Conservation (phyloP, 1,284 basidiomycete species). For the Pholiota adiposa region DNA sequence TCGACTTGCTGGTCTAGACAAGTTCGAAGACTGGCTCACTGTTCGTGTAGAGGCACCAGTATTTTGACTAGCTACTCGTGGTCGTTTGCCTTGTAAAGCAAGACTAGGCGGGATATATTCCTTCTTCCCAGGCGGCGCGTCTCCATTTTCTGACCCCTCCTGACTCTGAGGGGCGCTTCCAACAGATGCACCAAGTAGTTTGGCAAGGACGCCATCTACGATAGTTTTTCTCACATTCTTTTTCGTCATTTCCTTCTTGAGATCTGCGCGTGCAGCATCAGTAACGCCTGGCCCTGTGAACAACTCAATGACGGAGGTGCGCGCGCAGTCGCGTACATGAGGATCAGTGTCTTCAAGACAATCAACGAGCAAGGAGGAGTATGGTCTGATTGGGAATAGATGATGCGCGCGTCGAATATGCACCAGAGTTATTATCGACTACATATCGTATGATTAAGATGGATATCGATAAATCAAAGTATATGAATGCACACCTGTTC, state of each 20-base stretch:
- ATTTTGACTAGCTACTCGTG: slow-evolving; percentile 41
- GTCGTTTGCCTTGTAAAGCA: slow-evolving; percentile 56
- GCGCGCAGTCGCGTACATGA: slow-evolving; percentile 86
- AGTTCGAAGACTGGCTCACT: slow-evolving; percentile 48
- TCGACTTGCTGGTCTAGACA: slow-evolving; percentile 61
- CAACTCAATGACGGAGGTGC: slow-evolving; percentile 80
- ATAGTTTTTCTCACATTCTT: slow-evolving; percentile 88
- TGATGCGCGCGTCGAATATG: slow-evolving; percentile 68
- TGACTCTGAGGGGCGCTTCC: slow-evolving; percentile 51
- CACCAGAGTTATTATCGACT: slow-evolving; percentile 71
- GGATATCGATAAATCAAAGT: slow-evolving; percentile 3
- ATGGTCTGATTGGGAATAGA: slow-evolving; percentile 83
- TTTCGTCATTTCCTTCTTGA: slow-evolving; percentile 90
- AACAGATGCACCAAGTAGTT: slow-evolving; percentile 53
- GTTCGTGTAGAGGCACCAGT: slow-evolving; percentile 46
- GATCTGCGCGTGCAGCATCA: slow-evolving; percentile 86
- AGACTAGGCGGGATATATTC: slow-evolving; percentile 79
- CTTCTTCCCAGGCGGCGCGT: slow-evolving; percentile 45
- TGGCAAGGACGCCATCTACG: slow-evolving; percentile 68
- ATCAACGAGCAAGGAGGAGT: slow-evolving; percentile 81
- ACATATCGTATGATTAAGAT: slow-evolving; percentile 13
- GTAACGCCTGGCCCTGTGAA: slow-evolving; percentile 84
- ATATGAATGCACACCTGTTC: slow-evolving; percentile 65
- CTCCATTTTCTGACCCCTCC: slow-evolving; percentile 65
- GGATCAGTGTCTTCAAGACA: slow-evolving; percentile 90